A percentile compares a stretch with the other conserved stretches of the same genome.
These are phyloP conservation scores for Breviolum minutum DNA, from an alignment of 73 alveolate species.

Conservation along the genomic window DNA sequence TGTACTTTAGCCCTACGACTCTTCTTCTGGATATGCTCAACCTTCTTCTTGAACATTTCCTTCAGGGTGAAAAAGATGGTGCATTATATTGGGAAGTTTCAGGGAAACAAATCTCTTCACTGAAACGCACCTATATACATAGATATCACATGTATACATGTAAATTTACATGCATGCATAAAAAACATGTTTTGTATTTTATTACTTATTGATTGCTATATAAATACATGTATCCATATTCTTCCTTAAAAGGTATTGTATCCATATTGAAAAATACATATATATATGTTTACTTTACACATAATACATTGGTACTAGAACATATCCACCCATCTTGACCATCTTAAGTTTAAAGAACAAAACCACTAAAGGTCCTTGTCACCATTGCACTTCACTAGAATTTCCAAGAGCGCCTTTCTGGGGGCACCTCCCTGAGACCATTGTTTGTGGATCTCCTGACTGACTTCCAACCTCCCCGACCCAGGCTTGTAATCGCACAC, in stretches of 20 bases:
- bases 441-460: neutral
- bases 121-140: no score
- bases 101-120: neutral
- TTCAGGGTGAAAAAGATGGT: neutral
- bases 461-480: slow-evolving; percentile 5
- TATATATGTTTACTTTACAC: neutral
- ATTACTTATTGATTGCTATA: no score
- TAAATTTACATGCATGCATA: neutral
- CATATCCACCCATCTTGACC: neutral
- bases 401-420: neutral
- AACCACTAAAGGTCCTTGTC: neutral
- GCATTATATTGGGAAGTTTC: neutral
- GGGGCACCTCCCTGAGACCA: neutral
- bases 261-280: no score
- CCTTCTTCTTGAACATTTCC: neutral
- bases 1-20: neutral
- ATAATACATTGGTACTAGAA: neutral
- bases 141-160: no score
- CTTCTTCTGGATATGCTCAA: neutral
- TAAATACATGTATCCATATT: no score
- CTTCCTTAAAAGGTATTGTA: no score
- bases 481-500: neutral
- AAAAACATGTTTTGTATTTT: neutral
- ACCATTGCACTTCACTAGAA: neutral
- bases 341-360: neutral